A percentile compares a stretch with the other conserved stretches of the same genome.
phyloP scores from a whole-genome alignment of 352 stramenopile genomes.

The Peronosclerospora sorghi region DNA sequence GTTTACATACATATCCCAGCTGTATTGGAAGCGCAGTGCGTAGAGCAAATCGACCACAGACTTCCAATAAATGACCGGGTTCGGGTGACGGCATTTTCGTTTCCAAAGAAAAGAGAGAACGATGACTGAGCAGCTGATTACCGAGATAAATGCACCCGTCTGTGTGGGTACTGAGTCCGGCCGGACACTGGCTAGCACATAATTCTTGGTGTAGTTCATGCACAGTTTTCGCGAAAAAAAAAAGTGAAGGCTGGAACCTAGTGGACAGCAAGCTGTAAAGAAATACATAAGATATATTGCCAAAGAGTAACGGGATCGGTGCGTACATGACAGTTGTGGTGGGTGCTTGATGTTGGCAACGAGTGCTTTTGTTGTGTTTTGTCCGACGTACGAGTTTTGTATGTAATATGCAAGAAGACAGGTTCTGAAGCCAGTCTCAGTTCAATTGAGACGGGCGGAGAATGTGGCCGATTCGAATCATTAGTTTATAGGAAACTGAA shows the following conservation, averaged over 20 bases:
- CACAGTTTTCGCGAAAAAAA: background rate
- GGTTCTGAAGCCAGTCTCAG: too few relatives aligned
- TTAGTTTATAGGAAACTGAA: too few relatives aligned
- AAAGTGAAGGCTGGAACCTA: slow-evolving; percentile 5
- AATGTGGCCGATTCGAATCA: too few relatives aligned
- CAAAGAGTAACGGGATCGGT: background rate
- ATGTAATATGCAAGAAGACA: too few relatives aligned
- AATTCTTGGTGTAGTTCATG: slow-evolving; percentile 13
- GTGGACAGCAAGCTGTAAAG: slow-evolving; percentile 8
- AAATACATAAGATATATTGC: background rate
- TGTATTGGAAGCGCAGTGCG: slow-evolving; percentile 60
- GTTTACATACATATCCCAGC: slow-evolving; percentile 49
- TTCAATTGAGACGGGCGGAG: too few relatives aligned
- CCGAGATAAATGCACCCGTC: slow-evolving; percentile 54
- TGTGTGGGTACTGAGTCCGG: slow-evolving; percentile 46
- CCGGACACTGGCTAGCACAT: slow-evolving; percentile 18
- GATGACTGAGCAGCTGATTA: slow-evolving; percentile 68
- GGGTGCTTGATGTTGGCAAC: background rate
- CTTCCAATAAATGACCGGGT: slow-evolving; percentile 78
- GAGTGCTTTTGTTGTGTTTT: too few relatives aligned
- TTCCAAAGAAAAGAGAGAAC: slow-evolving; percentile 49
- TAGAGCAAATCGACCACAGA: slow-evolving; percentile 61
- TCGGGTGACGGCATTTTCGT: slow-evolving; percentile 74
- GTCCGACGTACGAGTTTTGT: too few relatives aligned
- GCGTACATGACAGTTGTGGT: background rate